These are phyloP conservation scores for Sistotremastrum niveocremeum DNA, from an alignment of 768 basidiomycete genomes.

Conservation along the genomic window DNA sequence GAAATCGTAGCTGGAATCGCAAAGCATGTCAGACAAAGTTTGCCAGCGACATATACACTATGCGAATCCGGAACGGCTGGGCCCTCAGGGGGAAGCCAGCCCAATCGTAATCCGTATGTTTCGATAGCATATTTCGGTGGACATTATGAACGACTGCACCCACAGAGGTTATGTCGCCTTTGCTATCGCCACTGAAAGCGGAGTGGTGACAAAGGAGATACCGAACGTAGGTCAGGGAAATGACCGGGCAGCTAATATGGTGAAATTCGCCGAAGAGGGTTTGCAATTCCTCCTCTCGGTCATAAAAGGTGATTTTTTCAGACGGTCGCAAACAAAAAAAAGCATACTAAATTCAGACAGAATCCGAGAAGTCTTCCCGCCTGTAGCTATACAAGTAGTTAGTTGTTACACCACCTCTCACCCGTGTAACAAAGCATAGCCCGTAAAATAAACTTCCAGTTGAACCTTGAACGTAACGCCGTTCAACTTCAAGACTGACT, in stretches of 20 bases:
- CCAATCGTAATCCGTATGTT: conserved; percentile 5
- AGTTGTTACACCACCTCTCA: too few species aligned
- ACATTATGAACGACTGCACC: background rate
- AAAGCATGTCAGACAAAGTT: conserved; percentile 5
- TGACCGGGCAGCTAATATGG: conserved; percentile 12
- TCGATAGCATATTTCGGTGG: background rate
- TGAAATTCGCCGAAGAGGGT: conserved; percentile 9
- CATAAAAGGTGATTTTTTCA: conserved; percentile 4
- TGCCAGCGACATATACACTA: conserved; percentile 9
- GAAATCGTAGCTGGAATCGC: conserved; percentile 11
- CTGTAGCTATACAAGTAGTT: too few species aligned
- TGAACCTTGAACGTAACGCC: too few species aligned
- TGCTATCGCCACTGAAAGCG: conserved; percentile 4
- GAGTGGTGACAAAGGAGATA: conserved; percentile 7
- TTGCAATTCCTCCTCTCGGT: conserved; percentile 8
- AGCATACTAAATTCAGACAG: too few species aligned
- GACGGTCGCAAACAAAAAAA: background rate
- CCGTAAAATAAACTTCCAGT: too few species aligned
- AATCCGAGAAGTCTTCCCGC: too few species aligned
- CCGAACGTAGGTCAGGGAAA: conserved; percentile 2
- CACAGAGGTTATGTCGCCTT: conserved; percentile 6
- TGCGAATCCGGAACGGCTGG: conserved; percentile 12
- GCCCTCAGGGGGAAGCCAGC: conserved; percentile 6
- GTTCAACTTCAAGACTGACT: too few species aligned
- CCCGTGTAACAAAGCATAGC: too few species aligned